Conservation (phyloP, 176 grass and related monocot genomes). For the Olyra latifolia region DNA sequence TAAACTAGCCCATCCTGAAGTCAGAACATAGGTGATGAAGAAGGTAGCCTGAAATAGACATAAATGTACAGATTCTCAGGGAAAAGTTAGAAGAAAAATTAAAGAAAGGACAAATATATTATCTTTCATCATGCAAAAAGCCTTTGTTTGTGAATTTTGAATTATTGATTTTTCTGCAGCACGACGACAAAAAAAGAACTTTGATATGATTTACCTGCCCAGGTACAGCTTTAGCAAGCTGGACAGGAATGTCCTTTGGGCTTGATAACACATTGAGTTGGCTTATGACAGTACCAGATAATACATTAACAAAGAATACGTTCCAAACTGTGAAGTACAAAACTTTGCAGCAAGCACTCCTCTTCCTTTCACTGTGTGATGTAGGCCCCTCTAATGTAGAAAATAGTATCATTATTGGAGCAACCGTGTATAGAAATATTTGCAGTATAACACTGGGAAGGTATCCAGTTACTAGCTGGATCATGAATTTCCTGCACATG, state of each 20-base stretch:
- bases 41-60: conserved; percentile 81
- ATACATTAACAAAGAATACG: conserved; percentile 88
- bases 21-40: conserved; percentile 98
- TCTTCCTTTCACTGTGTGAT: conserved; percentile 93
- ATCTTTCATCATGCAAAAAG: neutral
- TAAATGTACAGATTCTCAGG: conserved; percentile 17
- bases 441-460: conserved; percentile 88
- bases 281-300: conserved; percentile 81
- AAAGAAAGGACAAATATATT: conserved; percentile 5
- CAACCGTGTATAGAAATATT: conserved; percentile 67
- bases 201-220: conserved; percentile 58
- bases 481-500: conserved; percentile 62
- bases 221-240: conserved; percentile 87
- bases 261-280: conserved; percentile 76
- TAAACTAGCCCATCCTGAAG: conserved; percentile 97
- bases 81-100: conserved; percentile 4
- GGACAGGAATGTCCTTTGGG: conserved; percentile 68
- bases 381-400: conserved; percentile 87
- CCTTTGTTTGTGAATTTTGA: neutral
- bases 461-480: conserved; percentile 86
- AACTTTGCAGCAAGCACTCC: conserved; percentile 87
- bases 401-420: conserved; percentile 90
- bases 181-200: conserved; percentile 18
- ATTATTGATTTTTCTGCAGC: neutral
- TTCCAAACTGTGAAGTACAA: conserved; percentile 96